These are phyloP conservation scores for Russula virescens DNA, from an alignment of 768 basidiomycete genomes.

Conservation along the genomic window DNA sequence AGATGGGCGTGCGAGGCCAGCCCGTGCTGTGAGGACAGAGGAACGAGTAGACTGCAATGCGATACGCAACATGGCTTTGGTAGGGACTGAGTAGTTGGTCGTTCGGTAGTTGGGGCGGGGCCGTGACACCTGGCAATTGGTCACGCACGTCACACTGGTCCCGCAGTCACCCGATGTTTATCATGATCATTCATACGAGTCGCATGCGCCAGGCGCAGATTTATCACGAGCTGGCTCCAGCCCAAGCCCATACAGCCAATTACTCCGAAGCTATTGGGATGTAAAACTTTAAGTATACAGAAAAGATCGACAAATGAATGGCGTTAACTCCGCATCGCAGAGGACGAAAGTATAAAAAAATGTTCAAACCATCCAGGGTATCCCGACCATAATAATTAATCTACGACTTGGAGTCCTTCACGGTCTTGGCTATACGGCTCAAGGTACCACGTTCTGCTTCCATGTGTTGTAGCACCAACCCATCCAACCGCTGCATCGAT, in stretches of 20 bases:
- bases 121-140: conserved; percentile 1
- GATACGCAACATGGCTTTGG: conserved; percentile 30
- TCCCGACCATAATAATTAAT: conserved; percentile 12
- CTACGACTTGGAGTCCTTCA: conserved; percentile 23
- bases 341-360: conserved; percentile 3
- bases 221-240: not conserved
- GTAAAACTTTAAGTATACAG: conserved; percentile 15
- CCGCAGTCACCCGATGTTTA: not conserved
- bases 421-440: conserved; percentile 59
- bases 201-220: too few relatives aligned
- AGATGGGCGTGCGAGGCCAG: conserved; percentile 15
- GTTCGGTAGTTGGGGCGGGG: not conserved
- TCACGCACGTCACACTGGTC: not conserved
- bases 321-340: conserved; percentile 11
- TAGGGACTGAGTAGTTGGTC: too few relatives aligned
- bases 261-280: not conserved
- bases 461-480: conserved; percentile 77
- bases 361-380: conserved; percentile 16
- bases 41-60: conserved; percentile 30
- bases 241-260: not conserved
- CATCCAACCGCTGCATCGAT: conserved; percentile 63
- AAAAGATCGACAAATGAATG: conserved; percentile 4
- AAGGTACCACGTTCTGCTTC: conserved; percentile 77
- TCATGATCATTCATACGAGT: too few relatives aligned
- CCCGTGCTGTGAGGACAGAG: conserved; percentile 15